Evolutionary conservation across 371 early-diverging fungal species (phyloP), one percentile per base, ranked within the genome.

Genomic region (Thermomucor indicae-seudaticae): DNA sequence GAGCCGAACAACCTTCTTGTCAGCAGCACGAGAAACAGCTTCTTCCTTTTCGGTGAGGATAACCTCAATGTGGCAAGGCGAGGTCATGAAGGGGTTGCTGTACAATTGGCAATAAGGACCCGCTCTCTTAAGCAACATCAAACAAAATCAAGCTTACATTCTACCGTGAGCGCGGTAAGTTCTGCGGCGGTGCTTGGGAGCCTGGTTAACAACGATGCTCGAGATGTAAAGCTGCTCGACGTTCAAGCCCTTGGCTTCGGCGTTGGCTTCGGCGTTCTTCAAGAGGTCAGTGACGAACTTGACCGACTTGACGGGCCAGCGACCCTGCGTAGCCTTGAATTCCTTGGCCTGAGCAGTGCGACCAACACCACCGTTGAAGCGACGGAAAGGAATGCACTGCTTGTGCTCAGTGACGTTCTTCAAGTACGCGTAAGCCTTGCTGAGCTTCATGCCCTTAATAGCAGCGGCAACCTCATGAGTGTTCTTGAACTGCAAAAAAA

Each of bases 91-190:
- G 55, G 97, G 74, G 83, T 85, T 84, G 67, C 47, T 54, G 34
- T 19, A 24, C 16, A 17, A 14, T 19, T 7, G 24, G 28, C 17
- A 35, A 43, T 3, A 23, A 3, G 8, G 5, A 34, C n/a, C 25
- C 10, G 22, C 12, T 4, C 31, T 6, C 29, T 2, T 27, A 3
- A 3, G 11, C 19, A 37, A 35, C 0, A 35, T 1, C 28, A n/a
- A 10, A 6, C n/a, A 32, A n/a, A n/a, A n/a, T n/a, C 12, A 43
- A 34, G 37, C 51, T 41, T 51, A 51, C 51, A 64, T 64, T 43
- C 99, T 86, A 82, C 99, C 99, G 86, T 97, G 97, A 61, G 99
- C 99, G 79, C 98, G 91, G 90, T 92, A 96, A 39, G 94, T 95
- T 70, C 98, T 84, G 67, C 98, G 92, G 63, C 97, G 93, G 77